Conservation (phyloP, 257 asterid species). For the Jasminum sambac region DNA sequence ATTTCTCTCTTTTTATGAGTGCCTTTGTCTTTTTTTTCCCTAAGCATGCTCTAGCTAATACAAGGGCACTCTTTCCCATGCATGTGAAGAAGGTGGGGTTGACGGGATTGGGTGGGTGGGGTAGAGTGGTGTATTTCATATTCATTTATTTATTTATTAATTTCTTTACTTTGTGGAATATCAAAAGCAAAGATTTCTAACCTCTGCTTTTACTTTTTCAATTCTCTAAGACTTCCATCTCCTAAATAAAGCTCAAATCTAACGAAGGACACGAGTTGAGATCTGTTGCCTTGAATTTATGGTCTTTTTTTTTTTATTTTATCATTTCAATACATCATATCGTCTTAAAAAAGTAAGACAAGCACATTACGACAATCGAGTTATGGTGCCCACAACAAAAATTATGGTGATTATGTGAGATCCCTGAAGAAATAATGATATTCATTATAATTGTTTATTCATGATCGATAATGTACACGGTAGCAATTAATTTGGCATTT, state of each 20-base stretch:
- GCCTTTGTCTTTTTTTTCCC: constrained; percentile 9
- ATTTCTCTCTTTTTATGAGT: constrained; percentile 10
- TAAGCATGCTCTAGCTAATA: constrained; percentile 27
- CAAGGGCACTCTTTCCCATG: constrained; percentile 73
- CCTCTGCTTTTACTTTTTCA: constrained; percentile 58
- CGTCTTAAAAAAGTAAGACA: too few relatives aligned
- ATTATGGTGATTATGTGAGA: too few relatives aligned
- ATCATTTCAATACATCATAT: too few relatives aligned
- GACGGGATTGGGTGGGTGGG: too few relatives aligned
- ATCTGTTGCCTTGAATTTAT: too few relatives aligned
- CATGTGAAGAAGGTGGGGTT: constrained; percentile 31
- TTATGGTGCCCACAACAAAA: too few relatives aligned
- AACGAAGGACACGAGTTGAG: neutral
- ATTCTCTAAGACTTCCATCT: constrained; percentile 78
- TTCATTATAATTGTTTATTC: too few relatives aligned
- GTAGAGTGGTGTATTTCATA: constrained; percentile 14
- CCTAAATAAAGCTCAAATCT: constrained; percentile 68
- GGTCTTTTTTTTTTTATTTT: too few relatives aligned
- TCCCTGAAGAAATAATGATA: too few relatives aligned
- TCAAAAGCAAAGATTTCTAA: constrained; percentile 55
- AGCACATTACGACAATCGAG: too few relatives aligned
- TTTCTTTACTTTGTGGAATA: constrained; percentile 56
- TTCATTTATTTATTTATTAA: constrained; percentile 29
- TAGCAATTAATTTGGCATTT: too few relatives aligned
- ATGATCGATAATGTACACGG: too few relatives aligned